These are phyloP conservation scores for Chlorella ohadii DNA, from an alignment of 139 green algal species.

Conservation along the genomic window DNA sequence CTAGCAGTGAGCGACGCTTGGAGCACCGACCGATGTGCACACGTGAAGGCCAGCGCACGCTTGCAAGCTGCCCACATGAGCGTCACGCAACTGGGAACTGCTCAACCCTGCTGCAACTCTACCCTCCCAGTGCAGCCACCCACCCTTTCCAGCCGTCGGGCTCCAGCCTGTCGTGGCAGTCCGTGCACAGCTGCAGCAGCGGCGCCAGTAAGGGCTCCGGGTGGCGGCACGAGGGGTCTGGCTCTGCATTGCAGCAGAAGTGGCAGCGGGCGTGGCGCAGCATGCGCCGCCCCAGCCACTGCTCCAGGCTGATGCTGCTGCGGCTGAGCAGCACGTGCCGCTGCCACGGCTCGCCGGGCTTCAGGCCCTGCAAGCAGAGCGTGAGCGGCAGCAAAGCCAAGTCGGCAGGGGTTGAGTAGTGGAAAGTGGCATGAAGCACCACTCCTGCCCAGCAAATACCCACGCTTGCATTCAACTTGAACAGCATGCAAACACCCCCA, in stretches of 20 bases:
- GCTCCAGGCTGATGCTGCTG: background rate
- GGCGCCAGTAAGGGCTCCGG: background rate
- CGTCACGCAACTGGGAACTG: too few relatives aligned
- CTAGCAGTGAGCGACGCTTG: too few relatives aligned
- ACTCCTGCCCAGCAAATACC: too few relatives aligned
- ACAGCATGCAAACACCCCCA: too few relatives aligned
- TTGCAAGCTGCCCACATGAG: too few relatives aligned
- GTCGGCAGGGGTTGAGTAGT: too few relatives aligned
- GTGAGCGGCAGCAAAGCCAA: too few relatives aligned
- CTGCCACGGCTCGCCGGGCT: slow-evolving; percentile 10
- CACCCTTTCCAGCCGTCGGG: slow-evolving; percentile 6
- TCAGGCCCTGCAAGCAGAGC: background rate
- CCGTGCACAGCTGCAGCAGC: background rate
- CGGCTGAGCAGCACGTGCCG: slow-evolving; percentile 14
- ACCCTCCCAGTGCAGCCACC: background rate
- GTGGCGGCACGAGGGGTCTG: background rate
- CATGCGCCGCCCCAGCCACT: slow-evolving; percentile 14
- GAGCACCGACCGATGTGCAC: too few relatives aligned
- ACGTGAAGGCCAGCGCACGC: too few relatives aligned
- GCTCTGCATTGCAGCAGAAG: slow-evolving; percentile 14
- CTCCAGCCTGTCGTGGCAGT: background rate
- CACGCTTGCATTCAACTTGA: too few relatives aligned
- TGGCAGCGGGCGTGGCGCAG: slow-evolving; percentile 8
- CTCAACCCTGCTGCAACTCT: too few relatives aligned
- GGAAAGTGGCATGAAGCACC: too few relatives aligned